Evolutionary conservation across 371 early-diverging fungal genomes (phyloP), one percentile per base, ranked within the genome.

Genomic region (Parasitella parasitica): DNA sequence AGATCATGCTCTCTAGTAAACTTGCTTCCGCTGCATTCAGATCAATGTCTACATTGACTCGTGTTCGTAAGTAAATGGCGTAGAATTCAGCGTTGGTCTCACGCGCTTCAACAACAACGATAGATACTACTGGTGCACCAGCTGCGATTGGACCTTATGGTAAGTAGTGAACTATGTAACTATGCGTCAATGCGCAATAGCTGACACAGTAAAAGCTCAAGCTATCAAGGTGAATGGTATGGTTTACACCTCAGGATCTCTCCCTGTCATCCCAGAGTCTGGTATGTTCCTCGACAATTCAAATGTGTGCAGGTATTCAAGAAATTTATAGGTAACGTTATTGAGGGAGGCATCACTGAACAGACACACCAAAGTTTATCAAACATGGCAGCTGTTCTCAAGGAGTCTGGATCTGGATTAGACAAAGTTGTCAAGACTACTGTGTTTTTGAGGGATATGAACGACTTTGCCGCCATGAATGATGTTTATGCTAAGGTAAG

Each of bases 81-180:
- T 46, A 7, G n/a, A 15, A 27, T n/a, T n/a, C n/a, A n/a, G n/a
- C n/a, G n/a, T 5, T 30, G 35, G 8, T 16, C 27, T 34, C 9
- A 53, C 53, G 16, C 20, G 24, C 28, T 37, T 34, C 20, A n/a
- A n/a, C n/a, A n/a, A n/a, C 35, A 28, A 41, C 20, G 5, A 67
- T 87, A 67, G 80, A 83, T 49, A 88, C 89, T 38, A 41, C 59
- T 28, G 68, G 74, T 6, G 92, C 91, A 41, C 92, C 91, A 43
- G 84, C 84, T 24, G 93, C 93, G 27, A 82, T 92, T 56, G 94
- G 96, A n/a, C 96, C 96, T 24, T 96, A 95, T 77, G 91, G 88
- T 80, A 81, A 80, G 75, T 46, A 22, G 22, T 22, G 12, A 9
- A 3, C 12, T 32, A 32, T 11, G 11, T 32, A 8, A 11, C 9